Conservation (phyloP, 495 filamentous ascomycete species). For the Cenococcum geophilum region DNA sequence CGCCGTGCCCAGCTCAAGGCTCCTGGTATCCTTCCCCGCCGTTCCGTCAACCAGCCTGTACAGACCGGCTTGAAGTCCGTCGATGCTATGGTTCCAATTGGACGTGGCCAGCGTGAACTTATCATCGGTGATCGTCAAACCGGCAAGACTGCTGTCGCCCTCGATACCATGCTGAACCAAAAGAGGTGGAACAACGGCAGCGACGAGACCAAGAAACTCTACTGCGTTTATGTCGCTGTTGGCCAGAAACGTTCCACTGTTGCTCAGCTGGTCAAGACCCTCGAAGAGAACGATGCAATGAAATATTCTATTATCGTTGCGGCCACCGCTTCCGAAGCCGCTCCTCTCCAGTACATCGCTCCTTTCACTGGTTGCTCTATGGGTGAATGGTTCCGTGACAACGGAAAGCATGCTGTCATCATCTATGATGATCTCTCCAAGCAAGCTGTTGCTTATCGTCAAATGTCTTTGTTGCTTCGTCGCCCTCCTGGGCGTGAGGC, state of each 20-base stretch:
- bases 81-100: constrained; percentile 99
- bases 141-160: constrained; percentile 98
- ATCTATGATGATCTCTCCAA: constrained; percentile 97
- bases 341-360: constrained; percentile 66
- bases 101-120: constrained; percentile 99
- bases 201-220: constrained; percentile 96
- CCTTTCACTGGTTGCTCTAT: constrained; percentile 85
- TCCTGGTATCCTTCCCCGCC: constrained; percentile 94
- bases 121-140: constrained; percentile 99
- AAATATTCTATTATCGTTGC: constrained; percentile 96
- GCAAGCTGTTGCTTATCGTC: constrained; percentile 98
- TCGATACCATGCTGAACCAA: constrained; percentile 98
- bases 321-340: constrained; percentile 96
- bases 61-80: constrained; percentile 99
- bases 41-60: constrained; percentile 94
- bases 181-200: constrained; percentile 87
- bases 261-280: constrained; percentile 97
- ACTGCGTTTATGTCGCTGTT: constrained; percentile 98
- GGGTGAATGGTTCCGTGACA: constrained; percentile 86
- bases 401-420: constrained; percentile 85
- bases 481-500: constrained; percentile 99
- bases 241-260: constrained; percentile 99
- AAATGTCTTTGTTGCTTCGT: constrained; percentile 99
- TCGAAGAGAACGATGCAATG: constrained; percentile 99
- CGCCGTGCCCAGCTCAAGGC: constrained; percentile 98